Conservation (phyloP, 805 yeast species). For the Kluyveromyces nonfermentans region DNA sequence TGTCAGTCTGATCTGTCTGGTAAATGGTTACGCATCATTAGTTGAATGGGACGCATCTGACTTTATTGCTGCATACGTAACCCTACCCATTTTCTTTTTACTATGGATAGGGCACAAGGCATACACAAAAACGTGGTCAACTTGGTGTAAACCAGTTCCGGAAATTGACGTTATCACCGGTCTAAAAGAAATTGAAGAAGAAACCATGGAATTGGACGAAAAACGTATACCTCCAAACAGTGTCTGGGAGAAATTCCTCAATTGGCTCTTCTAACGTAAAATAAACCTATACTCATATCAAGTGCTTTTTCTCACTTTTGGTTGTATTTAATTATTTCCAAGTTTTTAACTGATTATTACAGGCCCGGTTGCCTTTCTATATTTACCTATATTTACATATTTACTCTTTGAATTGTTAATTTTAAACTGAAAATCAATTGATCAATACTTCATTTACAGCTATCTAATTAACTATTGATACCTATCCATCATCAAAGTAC, state of each 20-base stretch:
- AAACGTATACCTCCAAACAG: slow-evolving; percentile 15
- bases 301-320: no score
- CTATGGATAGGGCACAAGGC: slow-evolving; percentile 52
- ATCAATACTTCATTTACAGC: no score
- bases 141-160: slow-evolving; percentile 41
- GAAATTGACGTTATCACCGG: slow-evolving; percentile 56
- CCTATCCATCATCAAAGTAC: no score
- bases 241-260: slow-evolving; percentile 14
- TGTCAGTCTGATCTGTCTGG: slow-evolving; percentile 44
- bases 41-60: slow-evolving; percentile 44
- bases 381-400: no score
- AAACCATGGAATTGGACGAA: slow-evolving; percentile 29
- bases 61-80: slow-evolving; percentile 65
- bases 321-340: no score
- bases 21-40: slow-evolving; percentile 68
- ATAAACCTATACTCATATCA: no score
- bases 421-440: no score
- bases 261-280: slow-evolving; percentile 12
- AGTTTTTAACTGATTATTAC: background rate
- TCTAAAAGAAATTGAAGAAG: slow-evolving; percentile 49
- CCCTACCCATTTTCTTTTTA: slow-evolving; percentile 35
- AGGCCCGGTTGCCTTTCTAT: background rate
- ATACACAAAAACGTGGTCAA: slow-evolving; percentile 34
- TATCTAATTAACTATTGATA: no score
- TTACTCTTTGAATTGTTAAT: no score